Evolutionary conservation across 2,329 filamentous ascomycete genomes (phyloP).

Genomic region (Calonectria pseudoturangicola): DNA sequence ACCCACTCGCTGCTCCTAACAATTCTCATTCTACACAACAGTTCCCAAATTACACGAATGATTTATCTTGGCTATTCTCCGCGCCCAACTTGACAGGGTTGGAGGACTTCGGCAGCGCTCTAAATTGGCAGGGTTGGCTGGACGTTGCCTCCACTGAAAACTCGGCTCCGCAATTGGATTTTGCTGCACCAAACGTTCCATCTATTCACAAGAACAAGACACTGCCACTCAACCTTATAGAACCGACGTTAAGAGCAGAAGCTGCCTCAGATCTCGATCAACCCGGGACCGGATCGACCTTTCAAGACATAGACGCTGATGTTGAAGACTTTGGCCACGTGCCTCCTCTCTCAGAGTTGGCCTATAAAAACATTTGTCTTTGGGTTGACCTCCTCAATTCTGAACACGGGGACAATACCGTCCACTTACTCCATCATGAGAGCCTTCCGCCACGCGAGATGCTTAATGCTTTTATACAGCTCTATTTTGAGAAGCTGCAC

Average conservation of each 20-base stretch:
- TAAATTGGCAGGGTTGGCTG: constrained; percentile 4
- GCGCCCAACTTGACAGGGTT: not conserved
- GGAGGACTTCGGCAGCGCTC: not conserved
- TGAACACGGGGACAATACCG: not conserved
- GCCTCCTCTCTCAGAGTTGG: not conserved
- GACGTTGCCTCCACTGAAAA: not conserved
- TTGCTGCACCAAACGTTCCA: not conserved
- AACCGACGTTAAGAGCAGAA: too few species aligned
- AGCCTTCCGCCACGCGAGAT: not conserved
- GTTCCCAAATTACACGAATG: not conserved
- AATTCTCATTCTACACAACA: too few species aligned
- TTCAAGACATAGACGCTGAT: not conserved
- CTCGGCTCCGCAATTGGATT: too few species aligned
- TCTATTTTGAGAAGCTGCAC: not conserved
- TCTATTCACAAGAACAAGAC: too few species aligned
- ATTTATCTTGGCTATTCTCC: not conserved
- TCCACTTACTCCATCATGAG: too few species aligned
- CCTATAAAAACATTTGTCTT: not conserved
- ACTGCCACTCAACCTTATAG: not conserved
- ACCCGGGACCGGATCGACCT: too few species aligned
- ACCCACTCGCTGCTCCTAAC: too few species aligned
- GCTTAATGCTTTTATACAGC: constrained; percentile 14
- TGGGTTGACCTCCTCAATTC: not conserved
- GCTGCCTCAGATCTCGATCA: not conserved
- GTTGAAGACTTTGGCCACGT: constrained; percentile 7